Conservation (phyloP, 148 eudicot genomes). For the Euryodendron excelsum region DNA sequence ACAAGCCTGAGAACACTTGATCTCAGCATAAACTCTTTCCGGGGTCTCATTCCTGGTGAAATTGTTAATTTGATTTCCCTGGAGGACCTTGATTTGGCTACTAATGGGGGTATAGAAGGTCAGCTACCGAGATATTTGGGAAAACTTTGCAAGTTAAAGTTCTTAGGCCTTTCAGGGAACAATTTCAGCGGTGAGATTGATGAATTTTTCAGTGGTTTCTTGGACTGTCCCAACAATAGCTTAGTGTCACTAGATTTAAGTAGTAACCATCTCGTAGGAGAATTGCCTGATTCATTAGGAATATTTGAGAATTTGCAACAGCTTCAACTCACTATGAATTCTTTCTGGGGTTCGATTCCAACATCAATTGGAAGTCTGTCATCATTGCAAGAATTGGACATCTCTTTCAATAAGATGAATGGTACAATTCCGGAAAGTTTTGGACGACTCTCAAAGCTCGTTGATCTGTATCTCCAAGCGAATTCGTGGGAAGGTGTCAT, state of each 20-base stretch:
- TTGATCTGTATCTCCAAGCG: background rate
- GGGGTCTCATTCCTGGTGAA: background rate
- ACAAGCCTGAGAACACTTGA: background rate
- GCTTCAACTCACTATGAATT: background rate
- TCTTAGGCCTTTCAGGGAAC: background rate
- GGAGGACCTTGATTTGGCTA: background rate
- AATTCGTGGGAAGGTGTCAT: slow-evolving; percentile 8
- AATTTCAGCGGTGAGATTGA: background rate
- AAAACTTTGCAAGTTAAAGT: slow-evolving; percentile 7
- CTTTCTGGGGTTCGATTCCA: slow-evolving; percentile 15
- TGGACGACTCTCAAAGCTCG: slow-evolving; percentile 26
- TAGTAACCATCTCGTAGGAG: background rate
- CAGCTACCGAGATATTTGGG: background rate
- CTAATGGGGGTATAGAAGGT: background rate
- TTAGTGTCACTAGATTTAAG: slow-evolving; percentile 12
- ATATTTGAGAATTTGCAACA: background rate
- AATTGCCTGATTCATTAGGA: slow-evolving; percentile 14
- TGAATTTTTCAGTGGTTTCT: background rate
- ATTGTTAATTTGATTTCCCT: background rate
- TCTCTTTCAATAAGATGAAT: background rate
- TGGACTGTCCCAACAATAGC: background rate
- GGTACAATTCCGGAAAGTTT: slow-evolving; percentile 7
- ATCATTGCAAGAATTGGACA: slow-evolving; percentile 8
- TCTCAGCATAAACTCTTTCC: background rate
- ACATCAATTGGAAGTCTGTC: slow-evolving; percentile 12